Base-by-base conservation (phyloP, 768 basidiomycete species). In the Clitopilus passeckerianus region DNA sequence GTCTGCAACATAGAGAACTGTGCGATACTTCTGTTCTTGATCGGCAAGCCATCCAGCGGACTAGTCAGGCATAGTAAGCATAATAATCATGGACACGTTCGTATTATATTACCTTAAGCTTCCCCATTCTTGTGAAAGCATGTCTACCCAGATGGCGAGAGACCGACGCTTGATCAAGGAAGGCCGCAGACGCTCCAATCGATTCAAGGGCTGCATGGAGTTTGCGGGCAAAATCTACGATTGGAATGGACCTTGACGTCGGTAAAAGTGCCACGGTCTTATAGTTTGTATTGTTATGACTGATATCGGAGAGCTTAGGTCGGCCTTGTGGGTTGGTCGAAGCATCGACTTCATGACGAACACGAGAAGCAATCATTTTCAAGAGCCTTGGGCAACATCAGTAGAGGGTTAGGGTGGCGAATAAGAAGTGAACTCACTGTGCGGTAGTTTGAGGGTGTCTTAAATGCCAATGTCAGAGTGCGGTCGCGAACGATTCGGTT, bases 221-320 rank as follows among this genome's bases (percentile, higher is more conserved):
- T 71, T 94, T 96, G 54, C 87, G 86, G 8, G 95, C 90, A 68
- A 98, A 98, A 0, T 86, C 85, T 34, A 93, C 89, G 30, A 98
- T 83, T 1, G 97, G 97, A 30, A 98, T 87, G 66, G 86, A 89
- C 10, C 93, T 85, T 43, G 92, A 88, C 6, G 87, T 85, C 0
- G 97, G 97, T 5, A 99, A 74, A 57, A 99, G 84, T 50, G 95
- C 95, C 12, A 99, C 90, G 0, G 96, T 98, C 77, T 96, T 95
- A 60, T 97, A 75, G 70, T 98, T 98, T 24, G 73, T 77, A 66
- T 96, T 96, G 64, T 89, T 90, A 62, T 87, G 80, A 9, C 89
- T 84, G 24, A 87, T 75, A 66, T 92, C 90, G 0, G 79, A 75
- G 16, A 80, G 74, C 33, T 77, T 69, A 44, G 76, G 81, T 60